Evolutionary conservation across 306 rosid species (phyloP).

Genomic region (Acacia melanoxylon): DNA sequence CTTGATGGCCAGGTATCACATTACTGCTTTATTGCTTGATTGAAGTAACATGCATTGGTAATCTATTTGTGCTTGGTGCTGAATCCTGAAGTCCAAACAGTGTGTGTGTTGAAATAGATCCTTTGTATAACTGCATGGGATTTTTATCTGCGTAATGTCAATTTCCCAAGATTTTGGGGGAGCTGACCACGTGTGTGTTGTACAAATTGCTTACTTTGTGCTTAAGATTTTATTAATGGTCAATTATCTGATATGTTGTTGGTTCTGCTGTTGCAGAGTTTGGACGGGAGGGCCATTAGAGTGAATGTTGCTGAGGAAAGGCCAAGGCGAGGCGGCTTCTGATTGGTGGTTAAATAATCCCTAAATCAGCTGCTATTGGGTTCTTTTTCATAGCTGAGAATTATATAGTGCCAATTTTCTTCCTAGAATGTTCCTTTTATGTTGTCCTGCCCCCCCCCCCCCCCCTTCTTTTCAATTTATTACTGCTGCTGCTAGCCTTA

Average conservation of each 20-base stretch:
- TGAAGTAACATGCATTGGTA: conserved; percentile 16
- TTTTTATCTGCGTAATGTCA: neutral
- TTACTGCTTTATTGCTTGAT: neutral
- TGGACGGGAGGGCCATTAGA: conserved; percentile 86
- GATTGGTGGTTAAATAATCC: conserved; percentile 37
- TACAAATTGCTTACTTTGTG: neutral
- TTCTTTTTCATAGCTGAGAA: conserved; percentile 41
- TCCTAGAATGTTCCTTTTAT: neutral
- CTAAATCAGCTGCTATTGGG: conserved; percentile 15
- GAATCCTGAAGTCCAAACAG: neutral
- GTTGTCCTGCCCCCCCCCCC: neutral
- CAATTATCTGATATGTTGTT: conserved; percentile 26
- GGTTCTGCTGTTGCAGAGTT: conserved; percentile 54
- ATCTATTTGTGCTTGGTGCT: neutral
- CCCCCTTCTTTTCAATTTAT: neutral
- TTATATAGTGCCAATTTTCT: conserved; percentile 38
- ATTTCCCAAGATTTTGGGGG: neutral
- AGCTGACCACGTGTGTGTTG: neutral
- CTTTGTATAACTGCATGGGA: neutral
- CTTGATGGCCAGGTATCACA: conserved; percentile 91
- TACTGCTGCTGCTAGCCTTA: conserved; percentile 19
- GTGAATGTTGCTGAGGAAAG: conserved; percentile 89
- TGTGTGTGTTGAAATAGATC: neutral
- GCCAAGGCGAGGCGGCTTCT: conserved; percentile 69
- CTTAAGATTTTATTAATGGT: neutral